Conservation (phyloP, 495 filamentous ascomycete genomes). For the Cenococcum geophilum region DNA sequence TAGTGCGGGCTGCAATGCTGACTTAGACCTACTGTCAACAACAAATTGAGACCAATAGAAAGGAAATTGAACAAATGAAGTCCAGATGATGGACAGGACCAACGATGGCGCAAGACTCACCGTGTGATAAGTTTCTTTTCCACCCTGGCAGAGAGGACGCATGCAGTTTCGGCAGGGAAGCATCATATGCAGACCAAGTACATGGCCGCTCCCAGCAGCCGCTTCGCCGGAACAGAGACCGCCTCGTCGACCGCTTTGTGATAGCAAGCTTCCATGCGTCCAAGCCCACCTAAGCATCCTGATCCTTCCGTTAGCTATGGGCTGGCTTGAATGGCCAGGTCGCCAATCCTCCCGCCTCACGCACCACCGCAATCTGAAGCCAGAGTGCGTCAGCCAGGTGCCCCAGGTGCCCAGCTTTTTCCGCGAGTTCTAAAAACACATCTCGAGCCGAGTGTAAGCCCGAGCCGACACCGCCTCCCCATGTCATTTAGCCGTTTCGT, state of each 20-base stretch:
- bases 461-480: background rate
- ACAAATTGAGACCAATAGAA: no score
- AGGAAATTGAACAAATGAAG: no score
- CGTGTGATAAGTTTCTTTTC: no score
- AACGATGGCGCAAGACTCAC: no score
- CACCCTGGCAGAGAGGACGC: no score
- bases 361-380: background rate
- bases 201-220: background rate
- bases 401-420: no score
- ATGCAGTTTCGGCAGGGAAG: no score
- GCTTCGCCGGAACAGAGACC: background rate
- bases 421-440: background rate
- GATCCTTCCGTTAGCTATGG: background rate
- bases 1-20: no score
- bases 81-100: no score
- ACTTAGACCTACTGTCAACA: no score
- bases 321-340: background rate
- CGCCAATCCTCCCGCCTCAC: slow-evolving; percentile 6
- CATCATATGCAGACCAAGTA: no score
- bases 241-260: background rate
- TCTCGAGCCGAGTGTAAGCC: background rate
- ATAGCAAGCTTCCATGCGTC: background rate
- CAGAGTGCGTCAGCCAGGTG: no score
- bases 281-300: background rate
- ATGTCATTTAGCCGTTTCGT: background rate